A percentile compares a stretch with the other conserved stretches of the same genome.
These are phyloP conservation scores for Penicillium paradoxum DNA, from an alignment of 495 filamentous ascomycete species.

Conservation along the genomic window DNA sequence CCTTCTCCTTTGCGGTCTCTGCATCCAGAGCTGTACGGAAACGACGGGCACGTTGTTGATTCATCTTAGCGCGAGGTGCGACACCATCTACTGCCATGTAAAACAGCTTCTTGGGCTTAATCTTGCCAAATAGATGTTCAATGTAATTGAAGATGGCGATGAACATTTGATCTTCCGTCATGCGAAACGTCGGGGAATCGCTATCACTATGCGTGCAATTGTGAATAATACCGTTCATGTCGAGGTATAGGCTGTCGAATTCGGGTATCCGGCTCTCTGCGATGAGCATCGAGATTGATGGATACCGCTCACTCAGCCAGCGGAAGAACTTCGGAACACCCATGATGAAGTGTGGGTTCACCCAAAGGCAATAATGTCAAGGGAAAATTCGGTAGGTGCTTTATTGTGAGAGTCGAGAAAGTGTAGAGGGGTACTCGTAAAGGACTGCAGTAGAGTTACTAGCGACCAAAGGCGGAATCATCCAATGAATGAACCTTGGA, in stretches of 20 bases:
- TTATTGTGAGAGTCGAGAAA: constrained; percentile 1
- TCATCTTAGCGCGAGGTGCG: constrained; percentile 98
- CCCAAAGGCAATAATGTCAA: not conserved
- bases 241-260: constrained; percentile 96
- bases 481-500: not conserved
- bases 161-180: constrained; percentile 98
- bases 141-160: constrained; percentile 99
- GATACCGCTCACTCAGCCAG: constrained; percentile 99
- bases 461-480: constrained; percentile 5
- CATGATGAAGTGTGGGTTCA: constrained; percentile 36
- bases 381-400: not conserved
- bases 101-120: constrained; percentile 96
- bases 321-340: constrained; percentile 96
- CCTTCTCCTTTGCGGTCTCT: constrained; percentile 84
- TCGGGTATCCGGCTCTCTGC: constrained; percentile 99
- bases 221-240: constrained; percentile 99
- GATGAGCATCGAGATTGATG: constrained; percentile 96
- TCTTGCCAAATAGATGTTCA: constrained; percentile 97
- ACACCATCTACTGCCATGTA: constrained; percentile 99
- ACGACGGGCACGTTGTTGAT: constrained; percentile 92
- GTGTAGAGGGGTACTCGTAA: not conserved
- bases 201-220: constrained; percentile 98
- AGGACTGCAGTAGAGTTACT: not conserved
- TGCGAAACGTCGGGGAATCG: constrained; percentile 81
- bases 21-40: constrained; percentile 93